A percentile compares a stretch with the other conserved stretches of the same genome.
These are phyloP conservation scores for Larix kaempferi DNA, from an alignment of 75 land plant species.

Conservation along the genomic window DNA sequence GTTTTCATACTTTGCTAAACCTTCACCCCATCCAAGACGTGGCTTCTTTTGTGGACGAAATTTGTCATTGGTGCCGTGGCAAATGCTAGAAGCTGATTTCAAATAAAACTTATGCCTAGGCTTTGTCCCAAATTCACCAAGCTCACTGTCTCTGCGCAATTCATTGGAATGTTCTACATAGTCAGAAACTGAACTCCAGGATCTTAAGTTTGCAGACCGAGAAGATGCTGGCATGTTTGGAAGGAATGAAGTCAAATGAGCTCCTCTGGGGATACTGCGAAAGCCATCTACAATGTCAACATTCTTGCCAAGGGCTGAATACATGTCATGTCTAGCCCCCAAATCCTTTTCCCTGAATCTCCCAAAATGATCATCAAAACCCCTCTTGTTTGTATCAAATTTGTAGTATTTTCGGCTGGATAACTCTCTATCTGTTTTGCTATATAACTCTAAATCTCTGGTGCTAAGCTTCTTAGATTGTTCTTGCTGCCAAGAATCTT, in stretches of 20 bases:
- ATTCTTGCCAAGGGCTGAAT: not conserved
- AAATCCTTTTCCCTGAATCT: not conserved
- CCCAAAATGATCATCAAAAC: not conserved
- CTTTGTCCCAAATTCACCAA: not conserved
- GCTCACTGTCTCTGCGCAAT: not conserved
- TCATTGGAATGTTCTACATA: not conserved
- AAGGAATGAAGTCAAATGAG: not conserved
- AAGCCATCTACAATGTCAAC: not conserved
- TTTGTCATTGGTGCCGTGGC: not conserved
- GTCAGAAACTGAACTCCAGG: not conserved
- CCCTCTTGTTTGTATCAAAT: not conserved
- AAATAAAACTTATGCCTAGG: not conserved
- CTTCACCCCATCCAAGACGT: conserved; percentile 4
- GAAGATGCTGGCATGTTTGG: not conserved
- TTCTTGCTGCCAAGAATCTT: not conserved
- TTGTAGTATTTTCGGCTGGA: not conserved
- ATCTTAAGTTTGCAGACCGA: not conserved
- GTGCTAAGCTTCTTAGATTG: not conserved
- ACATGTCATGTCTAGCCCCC: not conserved
- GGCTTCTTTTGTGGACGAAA: not conserved
- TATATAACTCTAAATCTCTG: not conserved
- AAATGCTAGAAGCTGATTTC: not conserved
- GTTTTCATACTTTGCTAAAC: conserved; percentile 4
- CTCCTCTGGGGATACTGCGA: not conserved
- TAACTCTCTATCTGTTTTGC: not conserved